These are phyloP conservation scores for Carpinus viminea DNA, from an alignment of 306 rosid species.

Conservation along the genomic window DNA sequence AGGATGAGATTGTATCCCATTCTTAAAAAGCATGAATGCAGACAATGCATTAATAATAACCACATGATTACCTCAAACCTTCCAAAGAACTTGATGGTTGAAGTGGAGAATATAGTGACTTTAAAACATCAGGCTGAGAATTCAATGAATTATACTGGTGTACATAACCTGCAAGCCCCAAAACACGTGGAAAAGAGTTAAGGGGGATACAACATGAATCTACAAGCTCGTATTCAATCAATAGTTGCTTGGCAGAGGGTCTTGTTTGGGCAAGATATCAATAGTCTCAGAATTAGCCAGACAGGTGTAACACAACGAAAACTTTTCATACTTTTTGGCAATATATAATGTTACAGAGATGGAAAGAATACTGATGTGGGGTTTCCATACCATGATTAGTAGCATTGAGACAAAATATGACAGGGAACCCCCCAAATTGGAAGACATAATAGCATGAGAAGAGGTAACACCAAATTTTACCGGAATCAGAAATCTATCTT, in stretches of 20 bases:
- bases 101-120: slow-evolving; percentile 94
- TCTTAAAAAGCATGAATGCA: not conserved
- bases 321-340: not conserved
- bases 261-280: not conserved
- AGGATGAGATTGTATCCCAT: not conserved
- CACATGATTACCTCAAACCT: slow-evolving; percentile 78
- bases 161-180: slow-evolving; percentile 66
- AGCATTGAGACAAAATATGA: slow-evolving; percentile 42
- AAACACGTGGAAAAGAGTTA: slow-evolving; percentile 19
- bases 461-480: not conserved
- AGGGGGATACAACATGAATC: slow-evolving; percentile 5
- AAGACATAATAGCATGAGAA: not conserved
- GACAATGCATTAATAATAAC: slow-evolving; percentile 19
- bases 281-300: not conserved
- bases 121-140: slow-evolving; percentile 94
- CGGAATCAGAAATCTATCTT: not conserved
- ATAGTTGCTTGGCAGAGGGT: not conserved
- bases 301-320: not conserved
- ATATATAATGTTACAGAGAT: slow-evolving; percentile 31
- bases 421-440: not conserved
- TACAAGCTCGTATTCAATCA: not conserved
- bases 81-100: slow-evolving; percentile 96
- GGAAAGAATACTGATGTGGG: slow-evolving; percentile 66
- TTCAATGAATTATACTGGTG: slow-evolving; percentile 91
- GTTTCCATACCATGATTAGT: slow-evolving; percentile 92